Percentiles rank a stretch among this genome's conserved stretches.
phyloP scores from a whole-genome alignment of 306 rosid species.

The Pyrus communis region DNA sequence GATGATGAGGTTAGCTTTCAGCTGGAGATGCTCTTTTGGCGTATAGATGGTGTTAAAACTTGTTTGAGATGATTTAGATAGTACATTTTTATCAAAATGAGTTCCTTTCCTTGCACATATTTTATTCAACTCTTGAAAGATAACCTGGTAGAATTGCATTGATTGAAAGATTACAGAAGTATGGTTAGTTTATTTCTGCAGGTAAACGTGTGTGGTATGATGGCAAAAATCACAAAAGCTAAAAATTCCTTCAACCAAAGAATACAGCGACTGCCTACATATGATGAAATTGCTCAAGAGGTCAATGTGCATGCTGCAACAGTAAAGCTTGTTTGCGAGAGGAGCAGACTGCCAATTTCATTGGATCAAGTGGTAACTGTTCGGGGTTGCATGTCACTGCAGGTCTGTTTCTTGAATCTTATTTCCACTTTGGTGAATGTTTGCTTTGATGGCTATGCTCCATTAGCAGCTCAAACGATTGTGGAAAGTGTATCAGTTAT shows the following conservation, averaged over 20 bases:
- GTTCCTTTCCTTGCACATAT: background rate
- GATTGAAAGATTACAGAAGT: constrained; percentile 33
- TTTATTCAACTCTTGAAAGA: background rate
- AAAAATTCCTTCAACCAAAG: constrained; percentile 36
- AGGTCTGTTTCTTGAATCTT: constrained; percentile 31
- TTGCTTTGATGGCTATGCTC: background rate
- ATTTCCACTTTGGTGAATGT: background rate
- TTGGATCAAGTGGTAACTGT: constrained; percentile 35
- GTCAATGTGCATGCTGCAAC: constrained; percentile 37
- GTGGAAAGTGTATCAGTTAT: background rate
- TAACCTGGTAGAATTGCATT: constrained; percentile 27
- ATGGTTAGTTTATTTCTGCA: constrained; percentile 64
- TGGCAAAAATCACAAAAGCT: constrained; percentile 57
- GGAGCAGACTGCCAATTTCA: constrained; percentile 49
- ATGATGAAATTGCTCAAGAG: constrained; percentile 47
- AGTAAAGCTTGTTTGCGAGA: constrained; percentile 46
- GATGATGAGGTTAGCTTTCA: background rate
- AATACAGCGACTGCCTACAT: constrained; percentile 40
- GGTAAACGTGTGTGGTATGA: constrained; percentile 48
- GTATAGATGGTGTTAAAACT: background rate
- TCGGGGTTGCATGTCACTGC: constrained; percentile 45
- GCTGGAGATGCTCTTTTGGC: background rate
- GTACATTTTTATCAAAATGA: background rate
- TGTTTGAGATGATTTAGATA: background rate
- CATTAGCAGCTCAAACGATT: background rate